Evolutionary conservation across 768 basidiomycete species (phyloP), one percentile per base, ranked within the genome.

Genomic region (Termitomyces sp.): DNA sequence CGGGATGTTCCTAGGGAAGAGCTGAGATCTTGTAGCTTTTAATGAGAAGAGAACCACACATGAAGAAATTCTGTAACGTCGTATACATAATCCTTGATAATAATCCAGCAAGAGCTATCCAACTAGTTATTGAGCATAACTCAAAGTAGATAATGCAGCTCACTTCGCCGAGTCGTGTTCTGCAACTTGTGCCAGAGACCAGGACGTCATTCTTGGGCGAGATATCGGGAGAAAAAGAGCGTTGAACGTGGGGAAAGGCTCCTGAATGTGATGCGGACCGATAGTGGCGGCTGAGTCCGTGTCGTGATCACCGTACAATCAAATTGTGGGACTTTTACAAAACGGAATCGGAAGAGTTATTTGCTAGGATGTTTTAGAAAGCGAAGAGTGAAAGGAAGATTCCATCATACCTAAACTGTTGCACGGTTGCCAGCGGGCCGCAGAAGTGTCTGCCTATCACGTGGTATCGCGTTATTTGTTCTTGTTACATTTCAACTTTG

Each of bases 1-100:
- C 94, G 7, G 91, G 90, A 66, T 92, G 91, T 54, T 87, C 82
- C 86, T 89, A 34, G 65, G 37, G 56, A 36, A 29, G n/a, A 48
- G n/a, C 32, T 20, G 61, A 52, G 61, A 49, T 50, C 40, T 38
- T 56, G 29, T 57, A 38, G 42, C 31, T 40, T 52, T 14, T 60
- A 38, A 60, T 38, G 59, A 48, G 34, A 38, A 79, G 12, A 3
- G 14, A 1, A 32, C 17, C 42, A 40, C 61, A 88, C 90, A 57
- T 82, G 75, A 43, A 92, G 75, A 72, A 93, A 91, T 43, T 88
- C 87, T 6, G 91, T 91, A 57, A 92, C 89, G 75, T 94, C 91
- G 75, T 94, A 94, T n/a, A 93, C 92, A 57, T 83, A 79, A 72
- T 87, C 83, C 55, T 81, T 78, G 64, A 94, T 89, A 69, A 94